phyloP scores from a whole-genome alignment of 192 early-diverging fungal species.

The Coemansia aciculifera region DNA sequence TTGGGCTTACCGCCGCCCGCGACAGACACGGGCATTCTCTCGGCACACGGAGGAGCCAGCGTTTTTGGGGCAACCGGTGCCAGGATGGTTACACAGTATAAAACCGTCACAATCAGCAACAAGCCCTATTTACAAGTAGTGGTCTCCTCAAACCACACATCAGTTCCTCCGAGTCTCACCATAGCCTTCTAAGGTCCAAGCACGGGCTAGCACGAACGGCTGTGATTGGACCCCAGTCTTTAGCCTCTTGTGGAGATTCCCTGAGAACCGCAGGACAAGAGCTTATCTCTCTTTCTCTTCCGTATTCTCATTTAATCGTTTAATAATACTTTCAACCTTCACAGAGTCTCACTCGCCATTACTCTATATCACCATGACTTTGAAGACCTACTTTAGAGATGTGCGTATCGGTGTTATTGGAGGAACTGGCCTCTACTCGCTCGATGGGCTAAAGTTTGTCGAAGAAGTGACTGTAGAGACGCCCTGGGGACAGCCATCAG shows the following conservation, averaged over 20 bases:
- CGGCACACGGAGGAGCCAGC: conserved; percentile 6
- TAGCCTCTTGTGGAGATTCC: neutral
- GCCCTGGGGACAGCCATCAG: conserved; percentile 87
- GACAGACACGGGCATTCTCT: neutral
- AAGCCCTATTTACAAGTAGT: conserved; percentile 41
- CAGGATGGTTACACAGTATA: conserved; percentile 19
- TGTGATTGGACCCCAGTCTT: neutral
- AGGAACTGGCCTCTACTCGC: conserved; percentile 88
- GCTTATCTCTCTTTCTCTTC: neutral
- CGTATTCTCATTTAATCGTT: neutral
- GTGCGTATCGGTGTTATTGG: conserved; percentile 93
- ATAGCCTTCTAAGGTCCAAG: neutral
- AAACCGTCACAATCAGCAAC: conserved; percentile 33
- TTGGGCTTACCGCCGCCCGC: conserved; percentile 15
- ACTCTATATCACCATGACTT: neutral
- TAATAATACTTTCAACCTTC: neutral
- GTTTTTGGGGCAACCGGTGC: neutral
- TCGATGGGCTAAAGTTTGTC: conserved; percentile 77
- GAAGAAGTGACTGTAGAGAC: conserved; percentile 86
- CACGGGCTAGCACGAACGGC: neutral
- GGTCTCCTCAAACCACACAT: conserved; percentile 43
- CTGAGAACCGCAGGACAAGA: neutral
- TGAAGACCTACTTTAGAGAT: conserved; percentile 38
- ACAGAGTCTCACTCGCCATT: neutral
- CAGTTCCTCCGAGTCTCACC: conserved; percentile 38